Evolutionary conservation across 208 protist genomes (phyloP).

Genomic region (Tritrichomonas foetus): DNA sequence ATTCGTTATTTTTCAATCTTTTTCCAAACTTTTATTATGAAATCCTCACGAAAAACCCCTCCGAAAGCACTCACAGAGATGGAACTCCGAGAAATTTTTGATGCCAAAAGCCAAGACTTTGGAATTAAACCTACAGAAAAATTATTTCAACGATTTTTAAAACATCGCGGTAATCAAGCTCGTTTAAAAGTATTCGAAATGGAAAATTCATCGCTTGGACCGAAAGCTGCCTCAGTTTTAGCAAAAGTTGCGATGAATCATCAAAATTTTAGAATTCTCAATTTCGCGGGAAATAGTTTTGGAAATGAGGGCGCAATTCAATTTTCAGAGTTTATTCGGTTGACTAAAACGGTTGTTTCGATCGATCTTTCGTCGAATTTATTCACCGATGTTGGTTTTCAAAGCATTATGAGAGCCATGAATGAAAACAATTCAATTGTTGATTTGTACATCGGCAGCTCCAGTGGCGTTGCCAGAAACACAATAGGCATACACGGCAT

Average conservation of each 20-base stretch:
- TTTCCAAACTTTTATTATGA: too few relatives aligned
- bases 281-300: background rate
- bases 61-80: background rate
- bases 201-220: background rate
- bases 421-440: background rate
- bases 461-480: background rate
- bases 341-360: background rate
- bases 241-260: background rate
- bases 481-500: background rate
- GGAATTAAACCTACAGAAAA: background rate
- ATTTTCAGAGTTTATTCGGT: background rate
- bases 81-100: background rate
- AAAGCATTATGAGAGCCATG: background rate
- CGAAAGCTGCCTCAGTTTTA: background rate
- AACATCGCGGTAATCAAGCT: background rate
- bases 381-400: background rate
- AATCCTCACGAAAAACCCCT: too few relatives aligned
- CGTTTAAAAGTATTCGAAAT: background rate
- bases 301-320: background rate
- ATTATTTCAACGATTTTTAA: background rate
- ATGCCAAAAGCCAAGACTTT: background rate
- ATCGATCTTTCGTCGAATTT: conserved; percentile 23
- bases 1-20: too few relatives aligned
- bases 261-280: background rate
- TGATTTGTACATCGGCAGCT: background rate